Evolutionary conservation across 2,329 filamentous ascomycete genomes (phyloP).

Genomic region (Aureobasidium sp.): DNA sequence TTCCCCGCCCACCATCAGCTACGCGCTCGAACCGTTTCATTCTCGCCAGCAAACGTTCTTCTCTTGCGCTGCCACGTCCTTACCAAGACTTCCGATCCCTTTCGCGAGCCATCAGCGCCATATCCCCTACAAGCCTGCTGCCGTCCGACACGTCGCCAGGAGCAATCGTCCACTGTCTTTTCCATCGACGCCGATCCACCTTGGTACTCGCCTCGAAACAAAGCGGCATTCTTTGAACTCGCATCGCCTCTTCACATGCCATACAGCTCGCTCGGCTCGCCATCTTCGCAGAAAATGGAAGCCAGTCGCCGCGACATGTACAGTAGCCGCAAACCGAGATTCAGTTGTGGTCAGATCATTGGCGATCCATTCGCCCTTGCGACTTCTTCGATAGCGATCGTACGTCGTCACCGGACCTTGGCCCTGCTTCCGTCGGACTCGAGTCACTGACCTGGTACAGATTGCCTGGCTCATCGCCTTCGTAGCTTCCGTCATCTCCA

Average conservation of each 20-base stretch:
- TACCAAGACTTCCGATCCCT: neutral
- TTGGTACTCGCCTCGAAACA: neutral
- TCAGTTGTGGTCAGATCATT: conserved; percentile 81
- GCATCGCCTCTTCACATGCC: conserved; percentile 26
- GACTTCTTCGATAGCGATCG: conserved; percentile 83
- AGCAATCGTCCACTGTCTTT: neutral
- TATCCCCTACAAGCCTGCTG: neutral
- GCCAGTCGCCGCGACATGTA: conserved; percentile 35
- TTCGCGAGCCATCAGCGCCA: neutral
- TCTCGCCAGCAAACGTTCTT: conserved; percentile 11
- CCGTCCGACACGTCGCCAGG: neutral
- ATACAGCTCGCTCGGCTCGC: conserved; percentile 63
- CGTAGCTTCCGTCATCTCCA: conserved; percentile 72
- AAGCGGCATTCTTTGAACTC: neutral
- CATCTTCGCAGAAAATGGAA: conserved; percentile 77
- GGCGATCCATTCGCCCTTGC: conserved; percentile 95
- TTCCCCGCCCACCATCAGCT: conserved; percentile 14
- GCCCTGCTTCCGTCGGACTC: neutral
- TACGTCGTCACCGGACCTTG: conserved; percentile 45
- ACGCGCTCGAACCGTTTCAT: conserved; percentile 9
- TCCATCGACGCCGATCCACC: neutral
- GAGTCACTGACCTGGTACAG: conserved; percentile 40
- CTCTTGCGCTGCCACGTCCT: conserved; percentile 5
- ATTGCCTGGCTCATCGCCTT: conserved; percentile 94
- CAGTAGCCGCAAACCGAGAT: conserved; percentile 43